Evolutionary conservation across 257 asterid genomes (phyloP).

Genomic region (Ophiorrhiza pumila): DNA sequence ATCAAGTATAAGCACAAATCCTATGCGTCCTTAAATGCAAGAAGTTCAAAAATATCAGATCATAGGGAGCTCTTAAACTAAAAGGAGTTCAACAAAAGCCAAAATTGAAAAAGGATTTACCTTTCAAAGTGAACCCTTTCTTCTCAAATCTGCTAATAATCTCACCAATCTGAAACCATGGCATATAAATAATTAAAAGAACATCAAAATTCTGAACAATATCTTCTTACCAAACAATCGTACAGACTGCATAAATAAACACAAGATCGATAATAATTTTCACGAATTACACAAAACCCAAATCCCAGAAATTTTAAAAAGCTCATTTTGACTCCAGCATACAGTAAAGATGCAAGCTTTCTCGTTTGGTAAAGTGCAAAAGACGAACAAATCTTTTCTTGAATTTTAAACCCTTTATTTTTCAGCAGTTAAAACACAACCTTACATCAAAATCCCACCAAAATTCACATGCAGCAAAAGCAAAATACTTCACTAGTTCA

Average conservation of each 20-base stretch:
- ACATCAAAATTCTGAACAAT: background rate
- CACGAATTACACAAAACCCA: background rate
- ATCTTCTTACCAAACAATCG: background rate
- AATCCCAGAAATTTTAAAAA: background rate
- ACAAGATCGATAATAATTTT: background rate
- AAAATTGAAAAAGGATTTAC: constrained; percentile 26
- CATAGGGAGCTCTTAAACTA: background rate
- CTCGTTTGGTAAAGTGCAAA: background rate
- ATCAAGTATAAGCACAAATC: background rate
- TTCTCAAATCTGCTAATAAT: constrained; percentile 84
- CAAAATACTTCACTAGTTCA: background rate
- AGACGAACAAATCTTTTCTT: background rate
- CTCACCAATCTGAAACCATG: constrained; percentile 80
- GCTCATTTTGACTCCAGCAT: background rate
- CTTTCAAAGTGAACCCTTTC: constrained; percentile 95
- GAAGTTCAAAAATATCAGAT: background rate
- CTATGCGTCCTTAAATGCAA: too few species aligned
- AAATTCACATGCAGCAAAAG: background rate
- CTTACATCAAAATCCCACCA: background rate
- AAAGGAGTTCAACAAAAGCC: background rate
- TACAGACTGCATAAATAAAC: background rate
- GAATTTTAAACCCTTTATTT: background rate
- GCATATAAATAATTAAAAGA: background rate
- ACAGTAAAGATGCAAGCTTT: background rate
- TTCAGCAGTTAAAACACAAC: background rate